These are phyloP conservation scores for Pleurotus tuber-regium DNA, from an alignment of 768 basidiomycete genomes.

Conservation along the genomic window DNA sequence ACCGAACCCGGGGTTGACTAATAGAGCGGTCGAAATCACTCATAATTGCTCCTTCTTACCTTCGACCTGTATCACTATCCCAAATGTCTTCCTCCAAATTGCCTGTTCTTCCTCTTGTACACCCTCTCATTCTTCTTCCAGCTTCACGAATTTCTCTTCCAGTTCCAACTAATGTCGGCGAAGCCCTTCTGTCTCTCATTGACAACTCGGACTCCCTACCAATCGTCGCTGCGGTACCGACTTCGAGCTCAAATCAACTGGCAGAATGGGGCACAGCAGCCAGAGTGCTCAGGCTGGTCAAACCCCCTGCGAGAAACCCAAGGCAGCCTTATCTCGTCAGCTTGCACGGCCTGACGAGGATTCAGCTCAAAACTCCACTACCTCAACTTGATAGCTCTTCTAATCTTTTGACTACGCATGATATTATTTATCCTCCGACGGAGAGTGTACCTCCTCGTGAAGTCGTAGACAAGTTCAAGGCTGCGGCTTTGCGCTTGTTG, in stretches of 20 bases:
- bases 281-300: constrained; percentile 66
- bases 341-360: constrained; percentile 67
- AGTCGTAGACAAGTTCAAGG: constrained; percentile 64
- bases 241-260: constrained; percentile 25
- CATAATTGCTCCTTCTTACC: neutral
- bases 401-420: constrained; percentile 28
- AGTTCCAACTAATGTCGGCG: constrained; percentile 57
- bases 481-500: constrained; percentile 61
- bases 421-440: constrained; percentile 46
- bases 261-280: constrained; percentile 69
- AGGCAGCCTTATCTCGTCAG: constrained; percentile 66
- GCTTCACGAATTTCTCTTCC: constrained; percentile 68
- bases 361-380: constrained; percentile 48
- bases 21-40: neutral
- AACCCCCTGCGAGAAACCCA: constrained; percentile 52
- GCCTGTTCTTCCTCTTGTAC: constrained; percentile 64
- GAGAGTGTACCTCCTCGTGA: constrained; percentile 51
- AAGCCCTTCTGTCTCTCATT: constrained; percentile 63
- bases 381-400: constrained; percentile 24
- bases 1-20: constrained; percentile 10
- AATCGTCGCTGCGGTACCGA: constrained; percentile 65
- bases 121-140: constrained; percentile 76
- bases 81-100: constrained; percentile 50
- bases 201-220: constrained; percentile 70
- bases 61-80: constrained; percentile 14